Percentiles rank a stretch among this genome's conserved stretches.
phyloP scores from a whole-genome alignment of 2,329 filamentous ascomycete genomes.

The Cryphonectria naterciae region DNA sequence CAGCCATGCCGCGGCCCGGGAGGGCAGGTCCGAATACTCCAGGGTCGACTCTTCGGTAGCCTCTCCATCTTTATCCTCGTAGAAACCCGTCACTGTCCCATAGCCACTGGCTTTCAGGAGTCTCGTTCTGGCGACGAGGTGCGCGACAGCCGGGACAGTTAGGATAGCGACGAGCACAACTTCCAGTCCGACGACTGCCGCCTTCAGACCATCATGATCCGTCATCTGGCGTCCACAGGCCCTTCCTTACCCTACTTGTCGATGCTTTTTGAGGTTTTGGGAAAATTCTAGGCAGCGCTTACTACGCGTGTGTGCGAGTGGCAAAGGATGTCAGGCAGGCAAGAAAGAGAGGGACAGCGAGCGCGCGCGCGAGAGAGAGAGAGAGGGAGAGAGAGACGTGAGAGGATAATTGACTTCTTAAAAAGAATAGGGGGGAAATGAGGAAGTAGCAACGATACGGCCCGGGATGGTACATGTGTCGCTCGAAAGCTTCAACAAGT shows the following conservation, averaged over 20 bases:
- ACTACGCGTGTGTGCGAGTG: conserved; percentile 3
- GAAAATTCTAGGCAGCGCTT: neutral
- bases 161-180: conserved; percentile 28
- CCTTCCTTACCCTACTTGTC: neutral
- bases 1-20: conserved; percentile 35
- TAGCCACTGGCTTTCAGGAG: conserved; percentile 30
- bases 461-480: neutral
- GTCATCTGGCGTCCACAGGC: conserved; percentile 19
- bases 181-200: conserved; percentile 22
- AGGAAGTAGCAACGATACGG: neutral
- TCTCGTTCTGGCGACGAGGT: conserved; percentile 27
- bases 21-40: conserved; percentile 36
- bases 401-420: neutral
- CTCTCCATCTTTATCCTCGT: conserved; percentile 39
- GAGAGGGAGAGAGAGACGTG: neutral
- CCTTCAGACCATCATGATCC: conserved; percentile 20
- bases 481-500: neutral
- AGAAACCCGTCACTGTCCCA: conserved; percentile 34
- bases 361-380: too few species aligned
- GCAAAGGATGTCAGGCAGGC: neutral
- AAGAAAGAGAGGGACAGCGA: too few species aligned
- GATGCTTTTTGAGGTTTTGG: neutral
- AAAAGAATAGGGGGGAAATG: neutral
- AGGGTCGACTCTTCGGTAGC: conserved; percentile 40
- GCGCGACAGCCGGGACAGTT: conserved; percentile 31